Evolutionary conservation across 768 basidiomycete genomes (phyloP).

Genomic region (Naganishia friedmannii): DNA sequence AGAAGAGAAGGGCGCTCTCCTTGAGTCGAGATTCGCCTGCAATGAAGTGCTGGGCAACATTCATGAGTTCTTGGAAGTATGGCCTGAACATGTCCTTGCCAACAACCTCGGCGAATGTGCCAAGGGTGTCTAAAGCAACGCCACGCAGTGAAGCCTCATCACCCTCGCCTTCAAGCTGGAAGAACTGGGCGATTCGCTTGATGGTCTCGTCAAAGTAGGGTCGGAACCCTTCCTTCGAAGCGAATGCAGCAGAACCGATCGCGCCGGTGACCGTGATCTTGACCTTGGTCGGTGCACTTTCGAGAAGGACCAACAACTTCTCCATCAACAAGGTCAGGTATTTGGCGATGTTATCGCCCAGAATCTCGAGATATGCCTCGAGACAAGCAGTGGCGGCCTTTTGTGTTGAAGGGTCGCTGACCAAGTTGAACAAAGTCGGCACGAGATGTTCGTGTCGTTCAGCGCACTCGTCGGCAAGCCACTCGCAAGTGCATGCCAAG

Average conservation of each 20-base stretch:
- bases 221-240: slow-evolving; percentile 81
- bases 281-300: slow-evolving; percentile 77
- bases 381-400: slow-evolving; percentile 93
- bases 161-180: slow-evolving; percentile 73
- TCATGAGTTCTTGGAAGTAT: slow-evolving; percentile 95
- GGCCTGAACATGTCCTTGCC: slow-evolving; percentile 90
- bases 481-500: slow-evolving; percentile 93
- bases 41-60: slow-evolving; percentile 84
- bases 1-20: slow-evolving; percentile 97
- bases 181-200: slow-evolving; percentile 80
- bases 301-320: slow-evolving; percentile 78
- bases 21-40: slow-evolving; percentile 75
- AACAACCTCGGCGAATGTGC: slow-evolving; percentile 95
- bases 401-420: slow-evolving; percentile 81
- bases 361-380: slow-evolving; percentile 90
- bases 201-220: slow-evolving; percentile 94
- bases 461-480: slow-evolving; percentile 89
- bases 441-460: slow-evolving; percentile 74
- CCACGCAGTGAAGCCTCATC: slow-evolving; percentile 93
- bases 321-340: slow-evolving; percentile 95
- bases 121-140: slow-evolving; percentile 97
- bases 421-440: slow-evolving; percentile 87
- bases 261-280: slow-evolving; percentile 95
- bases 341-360: slow-evolving; percentile 79
- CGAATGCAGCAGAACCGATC: slow-evolving; percentile 96